Conservation (phyloP, 2,329 filamentous ascomycete species). For the Stemphylium lycopersici region DNA sequence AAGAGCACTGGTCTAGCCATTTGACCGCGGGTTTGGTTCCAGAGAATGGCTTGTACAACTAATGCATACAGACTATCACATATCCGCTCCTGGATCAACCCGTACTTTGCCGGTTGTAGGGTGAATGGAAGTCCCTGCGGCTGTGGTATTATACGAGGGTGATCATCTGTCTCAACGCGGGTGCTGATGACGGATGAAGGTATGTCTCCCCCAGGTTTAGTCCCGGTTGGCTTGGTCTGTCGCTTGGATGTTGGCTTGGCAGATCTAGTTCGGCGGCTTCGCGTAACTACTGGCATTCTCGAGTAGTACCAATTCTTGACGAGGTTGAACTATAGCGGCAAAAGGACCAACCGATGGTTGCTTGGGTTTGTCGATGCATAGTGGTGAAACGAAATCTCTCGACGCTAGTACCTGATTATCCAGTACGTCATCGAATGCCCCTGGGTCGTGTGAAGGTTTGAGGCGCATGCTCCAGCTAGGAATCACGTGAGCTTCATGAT, state of each 20-base stretch:
- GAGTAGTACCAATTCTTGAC: not conserved
- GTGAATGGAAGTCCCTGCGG: constrained; percentile 29
- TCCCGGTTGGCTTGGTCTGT: not conserved
- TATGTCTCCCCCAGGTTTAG: constrained; percentile 7
- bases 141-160: constrained; percentile 17
- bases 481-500: not conserved
- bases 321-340: not conserved
- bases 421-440: not conserved
- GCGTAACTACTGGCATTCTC: constrained; percentile 1
- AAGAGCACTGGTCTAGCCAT: constrained; percentile 79
- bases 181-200: not conserved
- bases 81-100: constrained; percentile 83
- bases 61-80: constrained; percentile 78
- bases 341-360: not conserved
- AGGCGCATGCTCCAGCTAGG: not conserved
- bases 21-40: constrained; percentile 78
- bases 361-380: not conserved
- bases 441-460: not conserved
- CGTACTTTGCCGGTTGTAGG: constrained; percentile 60
- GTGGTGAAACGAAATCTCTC: not conserved
- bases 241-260: not conserved
- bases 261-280: not conserved
- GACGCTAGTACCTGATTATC: not conserved
- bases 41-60: constrained; percentile 80
- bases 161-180: constrained; percentile 17